phyloP scores from a whole-genome alignment of 176 grass and related monocot species.

The Rhipidocladum racemiflorum region DNA sequence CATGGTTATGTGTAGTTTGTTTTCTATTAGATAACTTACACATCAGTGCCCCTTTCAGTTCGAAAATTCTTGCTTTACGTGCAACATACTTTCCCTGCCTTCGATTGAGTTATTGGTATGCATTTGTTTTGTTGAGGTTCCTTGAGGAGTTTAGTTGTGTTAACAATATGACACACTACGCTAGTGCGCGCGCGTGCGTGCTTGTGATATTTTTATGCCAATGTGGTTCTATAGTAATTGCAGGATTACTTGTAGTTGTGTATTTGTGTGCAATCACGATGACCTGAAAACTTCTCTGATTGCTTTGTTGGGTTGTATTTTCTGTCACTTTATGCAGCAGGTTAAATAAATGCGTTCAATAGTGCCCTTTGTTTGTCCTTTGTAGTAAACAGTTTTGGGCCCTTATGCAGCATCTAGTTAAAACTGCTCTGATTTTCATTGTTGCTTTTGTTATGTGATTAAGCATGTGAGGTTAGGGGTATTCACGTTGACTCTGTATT shows the following conservation, averaged over 20 bases:
- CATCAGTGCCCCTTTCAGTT: background rate
- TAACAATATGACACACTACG: background rate
- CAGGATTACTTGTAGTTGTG: background rate
- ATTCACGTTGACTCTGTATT: conserved; percentile 10
- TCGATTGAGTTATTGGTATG: background rate
- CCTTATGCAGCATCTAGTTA: conserved; percentile 14
- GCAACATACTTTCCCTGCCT: background rate
- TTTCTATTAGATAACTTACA: background rate
- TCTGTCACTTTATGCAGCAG: conserved; percentile 3
- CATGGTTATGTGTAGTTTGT: background rate
- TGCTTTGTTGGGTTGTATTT: conserved; percentile 5
- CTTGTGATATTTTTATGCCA: background rate
- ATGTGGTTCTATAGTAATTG: conserved; percentile 24
- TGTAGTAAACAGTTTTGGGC: background rate
- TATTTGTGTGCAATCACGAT: background rate
- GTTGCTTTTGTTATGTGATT: conserved; percentile 20
- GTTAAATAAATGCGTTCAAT: conserved; percentile 17
- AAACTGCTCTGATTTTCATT: background rate
- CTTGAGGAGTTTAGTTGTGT: background rate
- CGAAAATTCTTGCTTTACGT: background rate
- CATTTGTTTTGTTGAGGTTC: background rate
- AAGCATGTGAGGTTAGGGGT: conserved; percentile 11
- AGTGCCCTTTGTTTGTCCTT: background rate
- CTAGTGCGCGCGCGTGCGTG: too few species aligned
- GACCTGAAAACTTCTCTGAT: background rate